These are phyloP conservation scores for Ophiocordyceps camponoti-saundersi DNA, from an alignment of 2,329 filamentous ascomycete genomes.

Conservation along the genomic window DNA sequence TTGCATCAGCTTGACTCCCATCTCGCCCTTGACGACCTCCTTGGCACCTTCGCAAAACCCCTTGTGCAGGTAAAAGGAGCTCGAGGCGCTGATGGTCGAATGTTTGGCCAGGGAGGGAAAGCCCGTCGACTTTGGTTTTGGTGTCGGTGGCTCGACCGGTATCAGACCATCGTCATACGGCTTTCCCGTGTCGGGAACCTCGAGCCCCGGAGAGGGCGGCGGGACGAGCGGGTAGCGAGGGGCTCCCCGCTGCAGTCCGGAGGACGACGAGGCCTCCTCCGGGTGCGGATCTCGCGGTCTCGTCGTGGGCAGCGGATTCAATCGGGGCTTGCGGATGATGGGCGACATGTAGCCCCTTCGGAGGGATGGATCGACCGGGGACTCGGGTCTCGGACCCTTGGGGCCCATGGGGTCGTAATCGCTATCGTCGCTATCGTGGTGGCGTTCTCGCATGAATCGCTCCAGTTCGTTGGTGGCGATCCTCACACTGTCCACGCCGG, in stretches of 20 bases:
- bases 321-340: neutral
- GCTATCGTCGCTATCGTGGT: neutral
- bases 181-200: neutral
- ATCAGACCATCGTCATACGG: neutral
- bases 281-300: neutral
- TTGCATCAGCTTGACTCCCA: conserved; percentile 32
- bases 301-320: neutral
- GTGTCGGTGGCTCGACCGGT: neutral
- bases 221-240: neutral
- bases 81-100: conserved; percentile 22
- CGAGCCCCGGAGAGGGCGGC: conserved; percentile 1
- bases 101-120: conserved; percentile 1
- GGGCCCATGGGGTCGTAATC: neutral
- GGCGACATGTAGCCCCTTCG: neutral
- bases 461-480: neutral
- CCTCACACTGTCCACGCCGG: neutral
- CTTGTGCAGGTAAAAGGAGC: conserved; percentile 34
- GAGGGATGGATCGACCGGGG: conserved; percentile 5
- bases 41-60: conserved; percentile 39
- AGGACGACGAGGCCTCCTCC: neutral
- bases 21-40: conserved; percentile 27
- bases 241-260: neutral
- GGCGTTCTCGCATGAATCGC: neutral
- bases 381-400: neutral
- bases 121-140: conserved; percentile 4